phyloP scores from a whole-genome alignment of 805 yeast species.

The Phaffomyces antillensis region DNA sequence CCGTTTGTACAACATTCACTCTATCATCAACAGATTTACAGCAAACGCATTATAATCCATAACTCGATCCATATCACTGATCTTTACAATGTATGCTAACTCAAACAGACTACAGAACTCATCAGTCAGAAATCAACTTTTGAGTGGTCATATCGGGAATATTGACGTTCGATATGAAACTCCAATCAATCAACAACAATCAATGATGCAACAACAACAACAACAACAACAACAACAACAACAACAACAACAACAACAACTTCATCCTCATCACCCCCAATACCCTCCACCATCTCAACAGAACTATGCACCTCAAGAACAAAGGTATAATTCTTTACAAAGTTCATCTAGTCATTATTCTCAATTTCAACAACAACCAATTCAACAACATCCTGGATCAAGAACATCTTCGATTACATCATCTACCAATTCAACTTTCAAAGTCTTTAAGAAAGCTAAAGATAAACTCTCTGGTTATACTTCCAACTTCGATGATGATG shows the following conservation, averaged over 20 bases:
- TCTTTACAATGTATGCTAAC: constrained; percentile 2
- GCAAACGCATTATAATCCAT: too few species aligned
- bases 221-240: constrained; percentile 9
- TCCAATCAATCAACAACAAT: constrained; percentile 22
- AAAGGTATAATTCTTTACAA: not conserved
- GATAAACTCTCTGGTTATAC: constrained; percentile 19
- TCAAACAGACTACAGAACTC: not conserved
- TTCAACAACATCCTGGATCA: not conserved
- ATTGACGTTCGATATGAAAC: constrained; percentile 39
- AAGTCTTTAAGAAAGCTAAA: constrained; percentile 9
- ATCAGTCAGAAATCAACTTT: constrained; percentile 28
- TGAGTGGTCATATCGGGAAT: constrained; percentile 33
- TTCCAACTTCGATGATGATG: constrained; percentile 28
- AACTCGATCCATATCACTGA: not conserved
- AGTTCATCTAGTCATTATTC: not conserved
- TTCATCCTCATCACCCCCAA: too few species aligned
- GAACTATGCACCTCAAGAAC: constrained; percentile 11
- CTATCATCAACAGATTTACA: too few species aligned
- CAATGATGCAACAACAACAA: constrained; percentile 9
- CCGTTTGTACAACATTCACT: too few species aligned
- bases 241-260: constrained; percentile 11
- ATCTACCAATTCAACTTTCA: constrained; percentile 11
- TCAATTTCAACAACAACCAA: constrained; percentile 1
- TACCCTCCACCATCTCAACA: not conserved
- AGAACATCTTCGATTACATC: constrained; percentile 15